These are phyloP conservation scores for Sclerotinia borealis DNA, from an alignment of 2,329 filamentous ascomycete species.

Conservation along the genomic window DNA sequence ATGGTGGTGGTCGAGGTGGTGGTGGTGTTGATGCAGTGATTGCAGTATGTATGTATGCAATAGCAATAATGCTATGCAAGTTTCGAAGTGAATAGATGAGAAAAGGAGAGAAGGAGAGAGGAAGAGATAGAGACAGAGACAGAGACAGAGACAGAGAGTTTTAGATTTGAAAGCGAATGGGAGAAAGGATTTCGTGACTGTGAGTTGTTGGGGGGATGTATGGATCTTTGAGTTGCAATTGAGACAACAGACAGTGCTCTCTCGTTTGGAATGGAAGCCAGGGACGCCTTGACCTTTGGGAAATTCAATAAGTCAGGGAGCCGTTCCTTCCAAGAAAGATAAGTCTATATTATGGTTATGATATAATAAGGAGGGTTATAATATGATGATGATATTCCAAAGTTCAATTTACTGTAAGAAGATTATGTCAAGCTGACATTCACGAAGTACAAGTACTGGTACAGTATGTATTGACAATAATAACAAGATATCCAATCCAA, in stretches of 20 bases:
- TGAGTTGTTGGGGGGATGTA: too few relatives aligned
- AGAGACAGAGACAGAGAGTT: background rate
- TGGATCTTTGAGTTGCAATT: slow-evolving; percentile 1
- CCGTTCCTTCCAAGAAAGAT: background rate
- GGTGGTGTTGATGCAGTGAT: background rate
- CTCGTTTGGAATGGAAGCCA: background rate
- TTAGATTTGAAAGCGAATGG: background rate
- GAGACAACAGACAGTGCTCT: slow-evolving; percentile 11
- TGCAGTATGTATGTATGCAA: background rate
- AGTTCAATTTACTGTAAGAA: too few relatives aligned
- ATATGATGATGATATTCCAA: too few relatives aligned
- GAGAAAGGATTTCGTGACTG: too few relatives aligned
- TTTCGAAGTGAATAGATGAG: background rate
- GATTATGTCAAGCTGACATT: background rate
- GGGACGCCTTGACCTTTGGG: slow-evolving; percentile 9
- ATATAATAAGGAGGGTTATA: too few relatives aligned
- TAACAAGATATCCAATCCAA: too few relatives aligned
- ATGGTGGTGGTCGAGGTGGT: background rate
- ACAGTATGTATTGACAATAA: too few relatives aligned
- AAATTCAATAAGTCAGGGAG: slow-evolving; percentile 8
- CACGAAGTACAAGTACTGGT: too few relatives aligned
- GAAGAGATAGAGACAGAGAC: background rate
- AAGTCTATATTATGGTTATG: background rate
- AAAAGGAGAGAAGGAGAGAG: background rate
- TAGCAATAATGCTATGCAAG: slow-evolving; percentile 6